Conservation (phyloP, 2,329 filamentous ascomycete genomes). For the Colletotrichum horii region DNA sequence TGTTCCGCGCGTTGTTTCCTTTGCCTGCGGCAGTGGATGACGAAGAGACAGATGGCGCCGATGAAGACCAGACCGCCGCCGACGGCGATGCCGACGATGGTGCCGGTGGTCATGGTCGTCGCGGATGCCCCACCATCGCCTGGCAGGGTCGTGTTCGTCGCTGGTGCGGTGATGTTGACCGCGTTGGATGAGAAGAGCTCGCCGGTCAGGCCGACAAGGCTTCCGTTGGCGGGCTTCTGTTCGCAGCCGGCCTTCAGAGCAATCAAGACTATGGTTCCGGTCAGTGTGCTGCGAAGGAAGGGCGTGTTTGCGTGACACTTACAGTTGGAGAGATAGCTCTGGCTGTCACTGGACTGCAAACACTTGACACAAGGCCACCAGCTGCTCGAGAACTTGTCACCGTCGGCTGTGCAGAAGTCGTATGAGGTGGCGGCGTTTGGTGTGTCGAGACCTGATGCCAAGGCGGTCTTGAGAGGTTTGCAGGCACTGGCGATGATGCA, state of each 20-base stretch:
- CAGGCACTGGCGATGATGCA: slow-evolving; percentile 50
- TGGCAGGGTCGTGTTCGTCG: slow-evolving; percentile 27
- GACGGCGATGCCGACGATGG: slow-evolving; percentile 59
- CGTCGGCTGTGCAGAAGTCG: slow-evolving; percentile 47
- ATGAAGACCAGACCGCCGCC: slow-evolving; percentile 49
- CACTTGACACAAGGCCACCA: slow-evolving; percentile 47
- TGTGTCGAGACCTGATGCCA: slow-evolving; percentile 37
- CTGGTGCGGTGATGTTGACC: slow-evolving; percentile 44
- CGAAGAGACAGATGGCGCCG: slow-evolving; percentile 47
- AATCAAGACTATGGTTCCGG: slow-evolving; percentile 43
- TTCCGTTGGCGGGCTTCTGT: slow-evolving; percentile 45
- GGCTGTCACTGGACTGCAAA: slow-evolving; percentile 42
- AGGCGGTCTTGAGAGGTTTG: slow-evolving; percentile 38
- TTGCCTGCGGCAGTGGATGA: slow-evolving; percentile 53
- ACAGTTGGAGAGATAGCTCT: slow-evolving; percentile 56
- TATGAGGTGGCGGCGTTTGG: slow-evolving; percentile 30
- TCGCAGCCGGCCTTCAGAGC: slow-evolving; percentile 53
- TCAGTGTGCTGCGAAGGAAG: too few relatives aligned
- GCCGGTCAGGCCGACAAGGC: slow-evolving; percentile 43
- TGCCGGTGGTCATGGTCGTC: slow-evolving; percentile 46
- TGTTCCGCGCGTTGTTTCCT: slow-evolving; percentile 29
- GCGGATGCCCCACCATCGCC: slow-evolving; percentile 29
- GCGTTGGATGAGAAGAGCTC: slow-evolving; percentile 42
- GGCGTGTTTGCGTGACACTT: slow-evolving; percentile 22
- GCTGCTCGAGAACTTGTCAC: slow-evolving; percentile 35